Base-by-base conservation (phyloP, 192 early-diverging fungal species). In the Backusella morwellensis region DNA sequence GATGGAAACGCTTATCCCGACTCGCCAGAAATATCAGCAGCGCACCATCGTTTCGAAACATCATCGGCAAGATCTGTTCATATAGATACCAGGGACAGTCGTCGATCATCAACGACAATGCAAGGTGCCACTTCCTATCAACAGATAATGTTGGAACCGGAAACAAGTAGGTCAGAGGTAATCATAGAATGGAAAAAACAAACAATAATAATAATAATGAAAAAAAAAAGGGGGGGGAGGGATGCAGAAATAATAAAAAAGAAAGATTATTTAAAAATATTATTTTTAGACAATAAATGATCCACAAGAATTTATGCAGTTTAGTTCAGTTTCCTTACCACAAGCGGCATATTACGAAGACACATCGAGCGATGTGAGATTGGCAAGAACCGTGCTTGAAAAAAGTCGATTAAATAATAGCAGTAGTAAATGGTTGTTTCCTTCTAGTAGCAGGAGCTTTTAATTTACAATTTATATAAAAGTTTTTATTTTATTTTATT, bases 361-460 rank as follows among this genome's bases (percentile, higher is more conserved):
- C 7, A 19, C 54, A 56, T 8, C 7, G 34, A 76, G 12, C 21
- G 75, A 76, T 76, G 75, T 76, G 19, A 70, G 6, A 4, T 67
- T 76, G 14, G 67, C 47, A 59, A 38, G 75, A 36, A 11, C 52
- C 2, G 38, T 26, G 17, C 75, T 76, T 29, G 26, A 68, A 36
- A 47, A 34, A 35, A 76, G 42, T 19, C 21, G 42, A 56, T 35
- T 56, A 26, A 66, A 75, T 6, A 70, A 76, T 38, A 70, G 68
- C 14, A 76, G 75, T 54, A 70, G 68, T 70, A 68, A 52, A 70
- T 70, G 68, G 68, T 41, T 70, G 50, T 23, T 26, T 40, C 26
- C 12, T 44, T 50, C 74, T 68, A 44, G 66, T 11, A 66, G 74
- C 41, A 75, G 41, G 44, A 75, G 74, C 29, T 47, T 75, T 67